Evolutionary conservation across 1,284 basidiomycete species (phyloP).

Genomic region (Mycocalia duriaeana): DNA sequence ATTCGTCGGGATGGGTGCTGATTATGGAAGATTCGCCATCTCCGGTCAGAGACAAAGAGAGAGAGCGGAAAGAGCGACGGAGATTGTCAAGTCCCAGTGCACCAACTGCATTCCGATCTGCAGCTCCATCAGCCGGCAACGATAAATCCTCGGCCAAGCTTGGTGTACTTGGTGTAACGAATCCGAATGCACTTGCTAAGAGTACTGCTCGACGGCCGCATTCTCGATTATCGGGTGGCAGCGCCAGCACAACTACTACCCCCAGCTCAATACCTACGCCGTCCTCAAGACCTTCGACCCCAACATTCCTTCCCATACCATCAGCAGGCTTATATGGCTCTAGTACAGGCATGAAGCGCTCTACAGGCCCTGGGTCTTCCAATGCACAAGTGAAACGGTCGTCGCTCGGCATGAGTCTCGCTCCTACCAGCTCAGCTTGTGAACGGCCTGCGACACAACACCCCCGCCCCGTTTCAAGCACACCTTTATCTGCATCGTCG

Average conservation of each 20-base stretch:
- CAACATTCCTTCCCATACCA: conserved; percentile 68
- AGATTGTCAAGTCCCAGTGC: conserved; percentile 56
- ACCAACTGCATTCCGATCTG: conserved; percentile 35
- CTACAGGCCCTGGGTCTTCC: conserved; percentile 43
- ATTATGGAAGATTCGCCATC: conserved; percentile 79
- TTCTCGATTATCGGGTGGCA: conserved; percentile 63
- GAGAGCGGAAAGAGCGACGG: conserved; percentile 40
- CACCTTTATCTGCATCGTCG: conserved; percentile 20
- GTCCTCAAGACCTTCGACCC: conserved; percentile 68
- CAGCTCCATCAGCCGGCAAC: conserved; percentile 26
- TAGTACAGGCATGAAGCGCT: conserved; percentile 49
- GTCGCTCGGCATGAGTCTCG: conserved; percentile 47
- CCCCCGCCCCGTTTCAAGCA: conserved; percentile 25
- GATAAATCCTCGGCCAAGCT: conserved; percentile 10
- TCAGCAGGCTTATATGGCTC: conserved; percentile 42
- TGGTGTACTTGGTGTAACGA: conserved; percentile 27
- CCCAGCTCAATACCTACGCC: conserved; percentile 61
- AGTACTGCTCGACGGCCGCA: conserved; percentile 52
- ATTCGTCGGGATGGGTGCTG: conserved; percentile 74
- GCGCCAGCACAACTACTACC: conserved; percentile 43
- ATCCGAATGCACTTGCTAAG: conserved; percentile 31
- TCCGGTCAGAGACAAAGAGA: conserved; percentile 53
- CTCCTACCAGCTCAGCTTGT: conserved; percentile 25
- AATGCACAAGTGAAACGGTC: conserved; percentile 45
- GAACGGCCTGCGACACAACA: conserved; percentile 35